These are phyloP conservation scores for Xylaria sp. DNA, from an alignment of 2,329 filamentous ascomycete species.

Conservation along the genomic window DNA sequence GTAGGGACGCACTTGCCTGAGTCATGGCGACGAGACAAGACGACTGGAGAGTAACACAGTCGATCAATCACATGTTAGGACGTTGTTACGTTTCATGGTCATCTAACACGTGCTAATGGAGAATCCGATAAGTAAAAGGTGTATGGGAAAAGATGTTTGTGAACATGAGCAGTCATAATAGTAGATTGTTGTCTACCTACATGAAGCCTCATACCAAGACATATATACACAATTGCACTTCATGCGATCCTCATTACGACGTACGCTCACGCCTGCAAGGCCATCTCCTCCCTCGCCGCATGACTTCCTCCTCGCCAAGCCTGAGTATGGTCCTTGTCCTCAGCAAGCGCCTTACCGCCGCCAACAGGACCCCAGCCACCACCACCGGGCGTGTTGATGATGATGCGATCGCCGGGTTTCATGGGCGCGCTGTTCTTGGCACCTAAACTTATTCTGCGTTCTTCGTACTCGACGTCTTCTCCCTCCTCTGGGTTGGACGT, in stretches of 20 bases:
- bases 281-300: conserved; percentile 51
- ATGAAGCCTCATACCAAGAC: not conserved
- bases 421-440: conserved; percentile 76
- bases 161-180: too few relatives aligned
- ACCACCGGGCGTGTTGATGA: conserved; percentile 71
- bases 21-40: too few relatives aligned
- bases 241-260: not conserved
- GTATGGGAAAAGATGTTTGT: too few relatives aligned
- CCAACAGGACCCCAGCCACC: conserved; percentile 68
- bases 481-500: conserved; percentile 47
- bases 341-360: conserved; percentile 47
- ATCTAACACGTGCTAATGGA: too few relatives aligned
- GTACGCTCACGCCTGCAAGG: conserved; percentile 44
- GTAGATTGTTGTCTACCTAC: too few relatives aligned
- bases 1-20: too few relatives aligned
- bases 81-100: too few relatives aligned
- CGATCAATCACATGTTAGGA: too few relatives aligned
- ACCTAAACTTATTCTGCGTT: conserved; percentile 65
- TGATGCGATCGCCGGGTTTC: conserved; percentile 70
- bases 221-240: not conserved
- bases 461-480: conserved; percentile 44
- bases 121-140: too few relatives aligned
- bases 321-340: conserved; percentile 49
- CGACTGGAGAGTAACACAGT: too few relatives aligned
- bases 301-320: conserved; percentile 53